These are phyloP conservation scores for Lolium perenne DNA, from an alignment of 176 grass and related monocot genomes.

Conservation along the genomic window DNA sequence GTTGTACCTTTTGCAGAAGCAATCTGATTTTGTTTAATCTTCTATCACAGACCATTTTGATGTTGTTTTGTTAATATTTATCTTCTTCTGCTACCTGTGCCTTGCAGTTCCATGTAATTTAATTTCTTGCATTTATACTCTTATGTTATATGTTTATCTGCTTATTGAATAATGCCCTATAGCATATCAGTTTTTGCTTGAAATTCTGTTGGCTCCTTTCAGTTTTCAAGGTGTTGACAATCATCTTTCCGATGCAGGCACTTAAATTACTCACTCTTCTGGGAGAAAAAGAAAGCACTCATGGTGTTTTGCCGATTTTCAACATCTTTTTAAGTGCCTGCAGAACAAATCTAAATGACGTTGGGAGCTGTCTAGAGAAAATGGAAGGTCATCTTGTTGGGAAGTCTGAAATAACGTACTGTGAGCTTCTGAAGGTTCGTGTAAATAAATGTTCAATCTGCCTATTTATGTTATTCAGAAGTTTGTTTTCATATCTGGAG, in stretches of 20 bases:
- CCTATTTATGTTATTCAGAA: conserved; percentile 15
- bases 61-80: not conserved
- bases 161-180: conserved; percentile 15
- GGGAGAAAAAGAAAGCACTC: conserved; percentile 53
- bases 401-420: conserved; percentile 91
- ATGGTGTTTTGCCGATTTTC: conserved; percentile 60
- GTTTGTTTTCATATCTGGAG: conserved; percentile 34
- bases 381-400: conserved; percentile 77
- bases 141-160: conserved; percentile 32
- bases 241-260: conserved; percentile 55
- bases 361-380: conserved; percentile 64
- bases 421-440: conserved; percentile 82
- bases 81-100: not conserved
- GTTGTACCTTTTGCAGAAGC: conserved; percentile 4
- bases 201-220: conserved; percentile 30
- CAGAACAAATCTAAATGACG: conserved; percentile 48
- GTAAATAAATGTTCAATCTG: conserved; percentile 33
- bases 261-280: conserved; percentile 68
- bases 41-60: conserved; percentile 15
- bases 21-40: not conserved
- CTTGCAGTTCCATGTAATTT: conserved; percentile 26
- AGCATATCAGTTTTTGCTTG: conserved; percentile 2
- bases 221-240: conserved; percentile 36
- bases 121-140: conserved; percentile 10
- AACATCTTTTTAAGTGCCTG: conserved; percentile 76